Percentiles rank a stretch among this genome's conserved stretches.
Conservation (phyloP, 768 basidiomycete species). For the Tulasnella sp. region DNA sequence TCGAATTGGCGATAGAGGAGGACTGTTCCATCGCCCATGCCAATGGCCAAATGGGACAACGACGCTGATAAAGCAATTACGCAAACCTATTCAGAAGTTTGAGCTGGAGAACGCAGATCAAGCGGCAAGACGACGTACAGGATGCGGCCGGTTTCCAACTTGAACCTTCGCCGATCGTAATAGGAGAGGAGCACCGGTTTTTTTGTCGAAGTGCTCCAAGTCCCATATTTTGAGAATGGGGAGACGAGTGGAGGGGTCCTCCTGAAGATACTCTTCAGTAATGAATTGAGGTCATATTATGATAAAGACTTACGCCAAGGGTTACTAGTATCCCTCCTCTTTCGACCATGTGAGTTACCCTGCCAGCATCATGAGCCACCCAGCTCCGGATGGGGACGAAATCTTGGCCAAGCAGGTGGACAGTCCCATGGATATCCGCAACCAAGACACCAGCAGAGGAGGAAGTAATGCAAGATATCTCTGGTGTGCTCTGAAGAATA, state of each 20-base stretch:
- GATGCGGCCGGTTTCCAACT: slow-evolving; percentile 26
- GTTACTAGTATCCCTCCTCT: slow-evolving; percentile 71
- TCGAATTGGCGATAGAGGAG: slow-evolving; percentile 83
- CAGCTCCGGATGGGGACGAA: slow-evolving; percentile 62
- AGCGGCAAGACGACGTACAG: slow-evolving; percentile 20
- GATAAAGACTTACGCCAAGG: slow-evolving; percentile 50
- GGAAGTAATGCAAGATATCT: slow-evolving; percentile 50
- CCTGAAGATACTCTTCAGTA: slow-evolving; percentile 33
- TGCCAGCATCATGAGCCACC: slow-evolving; percentile 65
- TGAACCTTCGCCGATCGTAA: slow-evolving; percentile 26
- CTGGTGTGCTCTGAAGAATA: slow-evolving; percentile 39
- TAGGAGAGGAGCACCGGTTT: slow-evolving; percentile 21
- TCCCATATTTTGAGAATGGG: slow-evolving; percentile 47
- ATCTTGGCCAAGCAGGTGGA: slow-evolving; percentile 61
- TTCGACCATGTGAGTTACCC: slow-evolving; percentile 81
- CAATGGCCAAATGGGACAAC: slow-evolving; percentile 77
- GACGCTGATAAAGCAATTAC: slow-evolving; percentile 64
- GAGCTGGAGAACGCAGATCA: too few species aligned
- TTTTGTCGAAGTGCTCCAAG: slow-evolving; percentile 26
- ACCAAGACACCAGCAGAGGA: slow-evolving; percentile 58
- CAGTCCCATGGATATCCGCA: slow-evolving; percentile 74
- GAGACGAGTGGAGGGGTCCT: slow-evolving; percentile 54
- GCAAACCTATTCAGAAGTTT: slow-evolving; percentile 41
- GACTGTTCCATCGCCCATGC: slow-evolving; percentile 90
- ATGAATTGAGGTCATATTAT: neutral